Evolutionary conservation across 768 basidiomycete species (phyloP).

Genomic region (Rhizopogon roseolus): DNA sequence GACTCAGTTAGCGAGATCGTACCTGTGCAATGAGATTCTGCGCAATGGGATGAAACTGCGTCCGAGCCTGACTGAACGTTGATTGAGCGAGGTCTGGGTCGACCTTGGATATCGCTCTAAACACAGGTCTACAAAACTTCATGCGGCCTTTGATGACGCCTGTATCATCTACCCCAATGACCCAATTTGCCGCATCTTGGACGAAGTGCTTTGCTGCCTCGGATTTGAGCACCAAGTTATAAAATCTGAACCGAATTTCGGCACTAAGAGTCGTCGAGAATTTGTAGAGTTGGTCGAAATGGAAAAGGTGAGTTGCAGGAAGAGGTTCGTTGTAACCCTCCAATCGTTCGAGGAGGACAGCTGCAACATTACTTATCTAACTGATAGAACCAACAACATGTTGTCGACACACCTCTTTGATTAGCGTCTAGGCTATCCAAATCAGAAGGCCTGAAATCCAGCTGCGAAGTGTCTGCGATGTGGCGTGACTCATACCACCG

Average conservation of each 20-base stretch:
- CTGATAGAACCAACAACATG: background rate
- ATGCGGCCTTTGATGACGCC: slow-evolving; percentile 45
- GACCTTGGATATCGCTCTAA: slow-evolving; percentile 34
- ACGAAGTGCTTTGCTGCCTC: slow-evolving; percentile 26
- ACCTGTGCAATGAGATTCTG: slow-evolving; percentile 47
- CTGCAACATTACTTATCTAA: slow-evolving; percentile 18
- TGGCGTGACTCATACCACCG: slow-evolving; percentile 46
- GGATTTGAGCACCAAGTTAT: slow-evolving; percentile 41
- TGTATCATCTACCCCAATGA: slow-evolving; percentile 34
- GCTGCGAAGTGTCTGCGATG: slow-evolving; percentile 23
- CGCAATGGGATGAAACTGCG: slow-evolving; percentile 48
- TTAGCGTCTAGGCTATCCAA: slow-evolving; percentile 43
- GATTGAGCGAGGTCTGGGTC: slow-evolving; percentile 29
- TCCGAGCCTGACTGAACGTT: slow-evolving; percentile 29
- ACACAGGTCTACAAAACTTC: slow-evolving; percentile 51
- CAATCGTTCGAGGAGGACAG: slow-evolving; percentile 55
- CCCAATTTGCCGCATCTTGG: slow-evolving; percentile 40
- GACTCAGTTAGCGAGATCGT: slow-evolving; percentile 2
- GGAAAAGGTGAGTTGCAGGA: slow-evolving; percentile 35
- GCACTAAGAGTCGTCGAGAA: slow-evolving; percentile 40
- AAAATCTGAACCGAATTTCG: slow-evolving; percentile 51
- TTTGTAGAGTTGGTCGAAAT: slow-evolving; percentile 40
- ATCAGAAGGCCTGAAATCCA: slow-evolving; percentile 42
- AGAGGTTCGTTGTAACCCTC: slow-evolving; percentile 33
- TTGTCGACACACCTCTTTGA: slow-evolving; percentile 37